Conservation (phyloP, 495 filamentous ascomycete species). For the Trichoderma parareesei region DNA sequence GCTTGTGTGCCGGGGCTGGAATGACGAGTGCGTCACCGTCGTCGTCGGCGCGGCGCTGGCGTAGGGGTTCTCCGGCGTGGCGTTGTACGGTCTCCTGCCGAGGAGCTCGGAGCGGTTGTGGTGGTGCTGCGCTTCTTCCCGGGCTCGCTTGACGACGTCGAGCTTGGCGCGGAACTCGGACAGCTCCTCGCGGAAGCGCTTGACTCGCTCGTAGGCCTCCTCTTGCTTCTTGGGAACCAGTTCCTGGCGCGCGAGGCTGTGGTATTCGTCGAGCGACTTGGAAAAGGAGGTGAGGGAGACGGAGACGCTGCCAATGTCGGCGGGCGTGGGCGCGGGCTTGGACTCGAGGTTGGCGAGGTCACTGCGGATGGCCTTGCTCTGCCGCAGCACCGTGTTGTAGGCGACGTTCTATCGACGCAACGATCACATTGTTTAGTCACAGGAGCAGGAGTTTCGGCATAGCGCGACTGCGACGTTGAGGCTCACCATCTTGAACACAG, state of each 20-base stretch:
- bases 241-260: conserved; percentile 75
- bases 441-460: too few relatives aligned
- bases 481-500: not conserved
- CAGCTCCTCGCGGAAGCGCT: conserved; percentile 78
- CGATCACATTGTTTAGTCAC: not conserved
- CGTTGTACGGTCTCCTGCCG: conserved; percentile 78
- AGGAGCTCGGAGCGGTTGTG: conserved; percentile 77
- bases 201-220: conserved; percentile 79
- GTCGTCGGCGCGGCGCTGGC: conserved; percentile 42
- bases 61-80: conserved; percentile 95
- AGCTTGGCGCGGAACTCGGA: conserved; percentile 69
- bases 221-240: conserved; percentile 78
- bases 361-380: conserved; percentile 65
- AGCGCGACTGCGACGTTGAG: too few relatives aligned
- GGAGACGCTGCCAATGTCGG: conserved; percentile 43
- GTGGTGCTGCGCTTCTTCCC: conserved; percentile 66
- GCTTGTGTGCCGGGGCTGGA: conserved; percentile 18
- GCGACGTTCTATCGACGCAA: conserved; percentile 50
- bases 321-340: conserved; percentile 41
- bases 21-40: conserved; percentile 14
- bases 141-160: conserved; percentile 62
- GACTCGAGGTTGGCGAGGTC: conserved; percentile 63
- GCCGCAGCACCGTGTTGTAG: conserved; percentile 78
- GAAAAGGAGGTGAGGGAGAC: conserved; percentile 82
- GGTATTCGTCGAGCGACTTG: conserved; percentile 91